A percentile compares a stretch with the other conserved stretches of the same genome.
Conservation (phyloP, 495 filamentous ascomycete species). For the Xylaria flabelliformis region DNA sequence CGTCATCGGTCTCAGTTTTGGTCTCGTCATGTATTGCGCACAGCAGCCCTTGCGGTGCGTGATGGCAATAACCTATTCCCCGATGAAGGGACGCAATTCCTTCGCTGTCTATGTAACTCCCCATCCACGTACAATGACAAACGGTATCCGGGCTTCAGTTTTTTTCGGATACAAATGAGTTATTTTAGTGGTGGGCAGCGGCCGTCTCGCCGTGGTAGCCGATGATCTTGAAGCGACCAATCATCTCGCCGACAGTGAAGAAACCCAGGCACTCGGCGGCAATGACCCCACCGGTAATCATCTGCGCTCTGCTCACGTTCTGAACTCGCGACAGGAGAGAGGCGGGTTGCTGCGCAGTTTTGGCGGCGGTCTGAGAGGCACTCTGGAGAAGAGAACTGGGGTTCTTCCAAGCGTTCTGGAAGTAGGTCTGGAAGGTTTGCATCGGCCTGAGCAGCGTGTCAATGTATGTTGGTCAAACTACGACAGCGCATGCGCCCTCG, state of each 20-base stretch:
- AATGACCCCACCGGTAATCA: constrained; percentile 74
- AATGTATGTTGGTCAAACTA: not conserved
- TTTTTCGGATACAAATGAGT: constrained; percentile 15
- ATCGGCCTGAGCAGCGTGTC: constrained; percentile 63
- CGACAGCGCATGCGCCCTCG: not conserved
- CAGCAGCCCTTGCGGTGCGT: constrained; percentile 11
- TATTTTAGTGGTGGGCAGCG: constrained; percentile 65
- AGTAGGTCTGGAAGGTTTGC: constrained; percentile 85
- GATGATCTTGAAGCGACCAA: constrained; percentile 90
- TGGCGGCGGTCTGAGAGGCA: constrained; percentile 43
- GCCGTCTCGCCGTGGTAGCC: constrained; percentile 80
- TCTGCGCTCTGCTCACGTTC: constrained; percentile 70
- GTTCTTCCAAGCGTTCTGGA: constrained; percentile 76
- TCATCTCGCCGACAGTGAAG: constrained; percentile 97
- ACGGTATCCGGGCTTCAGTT: constrained; percentile 9
- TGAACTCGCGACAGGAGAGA: constrained; percentile 67
- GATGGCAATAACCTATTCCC: constrained; percentile 14
- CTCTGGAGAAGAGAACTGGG: constrained; percentile 56
- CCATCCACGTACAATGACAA: constrained; percentile 39
- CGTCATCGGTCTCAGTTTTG: constrained; percentile 1
- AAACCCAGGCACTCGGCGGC: constrained; percentile 90
- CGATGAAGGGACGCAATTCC: constrained; percentile 15
- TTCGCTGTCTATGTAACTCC: constrained; percentile 30
- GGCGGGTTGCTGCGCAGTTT: constrained; percentile 40
- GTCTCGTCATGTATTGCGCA: constrained; percentile 19